Conservation (phyloP, 345 rosid genomes). For the Gossypium rotundifolium region DNA sequence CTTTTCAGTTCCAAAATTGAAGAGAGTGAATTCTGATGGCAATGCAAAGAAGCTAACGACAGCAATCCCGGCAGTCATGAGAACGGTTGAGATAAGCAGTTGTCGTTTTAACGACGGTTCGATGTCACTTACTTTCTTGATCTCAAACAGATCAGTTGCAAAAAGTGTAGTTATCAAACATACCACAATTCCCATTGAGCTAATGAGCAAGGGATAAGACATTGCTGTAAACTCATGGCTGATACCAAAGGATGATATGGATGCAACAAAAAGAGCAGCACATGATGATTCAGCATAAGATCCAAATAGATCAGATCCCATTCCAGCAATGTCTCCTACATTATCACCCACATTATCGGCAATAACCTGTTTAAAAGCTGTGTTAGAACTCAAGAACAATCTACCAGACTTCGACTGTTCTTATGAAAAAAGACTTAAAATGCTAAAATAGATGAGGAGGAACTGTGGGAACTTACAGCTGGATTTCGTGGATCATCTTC, state of each 20-base stretch:
- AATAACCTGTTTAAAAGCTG: conserved; percentile 39
- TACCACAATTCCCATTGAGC: conserved; percentile 56
- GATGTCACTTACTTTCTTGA: conserved; percentile 43
- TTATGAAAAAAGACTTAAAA: not conserved
- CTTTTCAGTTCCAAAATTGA: conserved; percentile 49
- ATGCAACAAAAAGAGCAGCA: conserved; percentile 67
- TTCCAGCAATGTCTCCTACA: conserved; percentile 71
- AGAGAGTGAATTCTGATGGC: conserved; percentile 61
- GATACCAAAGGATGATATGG: conserved; percentile 53
- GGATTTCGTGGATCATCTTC: conserved; percentile 69
- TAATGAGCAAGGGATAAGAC: conserved; percentile 52
- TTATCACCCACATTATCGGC: conserved; percentile 77
- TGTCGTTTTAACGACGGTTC: conserved; percentile 60
- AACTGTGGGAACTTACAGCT: conserved; percentile 34
- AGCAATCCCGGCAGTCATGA: conserved; percentile 61
- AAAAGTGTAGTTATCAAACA: conserved; percentile 60
- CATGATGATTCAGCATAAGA: conserved; percentile 71
- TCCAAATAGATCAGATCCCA: conserved; percentile 66
- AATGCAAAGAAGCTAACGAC: conserved; percentile 42
- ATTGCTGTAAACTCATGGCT: conserved; percentile 52
- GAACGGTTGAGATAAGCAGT: conserved; percentile 58
- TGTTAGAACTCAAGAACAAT: not conserved
- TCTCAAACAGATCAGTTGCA: conserved; percentile 57
- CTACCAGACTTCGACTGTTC: not conserved
- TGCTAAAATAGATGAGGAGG: not conserved